Evolutionary conservation across 768 basidiomycete species (phyloP), one percentile per base, ranked within the genome.

Genomic region (Termitomyces heimii): DNA sequence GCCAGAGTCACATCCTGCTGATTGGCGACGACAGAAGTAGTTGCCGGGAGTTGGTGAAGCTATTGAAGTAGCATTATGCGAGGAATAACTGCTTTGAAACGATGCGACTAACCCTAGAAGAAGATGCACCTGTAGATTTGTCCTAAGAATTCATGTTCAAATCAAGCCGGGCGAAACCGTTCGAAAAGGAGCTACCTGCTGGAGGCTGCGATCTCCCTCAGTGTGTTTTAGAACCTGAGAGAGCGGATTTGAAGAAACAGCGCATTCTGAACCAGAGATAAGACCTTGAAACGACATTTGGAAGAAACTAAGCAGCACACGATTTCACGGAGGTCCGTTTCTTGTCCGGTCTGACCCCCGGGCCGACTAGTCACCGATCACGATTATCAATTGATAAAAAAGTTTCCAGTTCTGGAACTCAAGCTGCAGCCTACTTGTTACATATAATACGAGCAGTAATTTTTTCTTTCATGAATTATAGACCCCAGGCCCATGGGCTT

Each of bases 251-350:
- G 87, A 78, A 1, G 86, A 77, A 40, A 85, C 81, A 13, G 88
- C 89, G 71, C 94, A 97, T 73, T 98, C 96, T 44, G 93, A 82
- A 56, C 93, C 94, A 57, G 92, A 93, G 59, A 94, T 82, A 40
- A 94, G 76, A 56, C 85, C 79, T 75, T 89, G 87, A 54, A 92
- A 76, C 24, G 89, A 88, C 88, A 90, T 90, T 51, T 24, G 40
- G 52, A 24, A 44, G 28, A 55, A 34, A 22, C 24, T 31, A 39
- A 16, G 31, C 20, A 53, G 28, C 22, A 10, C n/a, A 29, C 39
- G n/a, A 55, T 43, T 49, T 42, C 53, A 58, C 53, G 12, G 10
- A 40, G 52, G 28, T 32, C 24, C 24, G 24, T 8, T 18, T 22
- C 3, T 28, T 4, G 13, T n/a, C 20, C 22, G n/a, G n/a, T 45